phyloP scores from a whole-genome alignment of 257 asterid genomes.

The Paraleonurus japonicus region DNA sequence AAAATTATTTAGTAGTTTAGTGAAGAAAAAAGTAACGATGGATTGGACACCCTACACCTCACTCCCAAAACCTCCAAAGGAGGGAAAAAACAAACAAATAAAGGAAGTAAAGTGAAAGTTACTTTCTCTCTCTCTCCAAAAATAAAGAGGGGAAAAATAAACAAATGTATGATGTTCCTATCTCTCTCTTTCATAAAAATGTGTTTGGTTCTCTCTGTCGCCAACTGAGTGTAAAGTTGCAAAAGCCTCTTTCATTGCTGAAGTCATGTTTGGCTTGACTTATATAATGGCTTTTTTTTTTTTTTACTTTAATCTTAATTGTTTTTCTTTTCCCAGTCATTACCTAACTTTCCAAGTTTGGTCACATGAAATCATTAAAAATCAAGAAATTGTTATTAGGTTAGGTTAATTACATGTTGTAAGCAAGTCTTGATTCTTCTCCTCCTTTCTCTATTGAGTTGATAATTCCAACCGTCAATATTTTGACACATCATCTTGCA shows the following conservation, averaged over 20 bases:
- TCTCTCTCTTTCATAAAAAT: neutral
- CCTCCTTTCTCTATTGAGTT: too few species aligned
- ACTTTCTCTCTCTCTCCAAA: neutral
- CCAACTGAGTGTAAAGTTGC: neutral
- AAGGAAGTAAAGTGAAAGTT: neutral
- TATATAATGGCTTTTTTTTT: constrained; percentile 6
- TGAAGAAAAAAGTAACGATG: neutral
- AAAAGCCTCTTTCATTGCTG: constrained; percentile 36
- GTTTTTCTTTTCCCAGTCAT: constrained; percentile 4
- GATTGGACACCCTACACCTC: neutral
- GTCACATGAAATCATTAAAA: neutral
- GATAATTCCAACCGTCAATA: too few species aligned
- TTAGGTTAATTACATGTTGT: neutral
- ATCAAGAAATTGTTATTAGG: neutral
- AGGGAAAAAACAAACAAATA: neutral
- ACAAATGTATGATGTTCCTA: neutral
- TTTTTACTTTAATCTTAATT: constrained; percentile 22
- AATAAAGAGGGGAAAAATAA: neutral
- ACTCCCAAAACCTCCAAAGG: neutral
- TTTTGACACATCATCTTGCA: too few species aligned
- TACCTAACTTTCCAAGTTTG: constrained; percentile 24
- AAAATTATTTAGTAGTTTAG: neutral
- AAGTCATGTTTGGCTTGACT: constrained; percentile 36
- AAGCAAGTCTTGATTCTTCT: too few species aligned
- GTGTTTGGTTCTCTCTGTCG: neutral